Evolutionary conservation across 2,329 filamentous ascomycete species (phyloP), one percentile per base, ranked within the genome.

Genomic region (Pyrenochaeta sp.): DNA sequence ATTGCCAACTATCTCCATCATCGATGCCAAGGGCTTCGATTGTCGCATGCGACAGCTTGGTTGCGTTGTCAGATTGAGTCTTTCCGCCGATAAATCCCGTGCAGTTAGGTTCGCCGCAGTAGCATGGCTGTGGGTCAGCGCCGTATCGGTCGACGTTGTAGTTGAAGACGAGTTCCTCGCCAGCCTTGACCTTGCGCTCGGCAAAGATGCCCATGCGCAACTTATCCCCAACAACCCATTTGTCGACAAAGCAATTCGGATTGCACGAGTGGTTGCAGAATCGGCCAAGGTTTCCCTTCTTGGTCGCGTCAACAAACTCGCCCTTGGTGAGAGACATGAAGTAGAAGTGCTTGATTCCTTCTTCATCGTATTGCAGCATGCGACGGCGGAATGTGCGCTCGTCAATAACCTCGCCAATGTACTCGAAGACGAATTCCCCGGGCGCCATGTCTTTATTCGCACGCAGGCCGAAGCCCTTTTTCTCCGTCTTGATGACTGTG

Each of bases 241-340:
- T 99, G 80, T 99, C 94, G 53, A 99, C 93, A 72, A 96, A 97
- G 74, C 92, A 97, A 68, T 99, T 99, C 13, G 94, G 94, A 70
- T 94, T 96, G 81, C 94, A 99, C 7, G 94, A 97, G 72, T 99
- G 94, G 66, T 99, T 99, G 82, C 94, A 99, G 68, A 99, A 99
- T 20, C 94, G 87, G 37, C 92, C 94, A 5, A 99, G 82, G 59
- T 97, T 97, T 36, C 94, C 94, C 70, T 90, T 96, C 69, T 94
- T 96, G 7, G 94, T 99, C 15, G 94, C 94, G 74, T 99, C 94
- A 46, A 99, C 91, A 67, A 97, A 99, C 71, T 97, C 94, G 63
- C 86, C 89, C 71, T 96, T 96, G 67, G 85, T 96, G 51, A 99
- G 85, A 19, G 94, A 97, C 94, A 99, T 99, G 77, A 99, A 99